phyloP scores from a whole-genome alignment of 2,329 filamentous ascomycete species.

The Myriangium duriaei region DNA sequence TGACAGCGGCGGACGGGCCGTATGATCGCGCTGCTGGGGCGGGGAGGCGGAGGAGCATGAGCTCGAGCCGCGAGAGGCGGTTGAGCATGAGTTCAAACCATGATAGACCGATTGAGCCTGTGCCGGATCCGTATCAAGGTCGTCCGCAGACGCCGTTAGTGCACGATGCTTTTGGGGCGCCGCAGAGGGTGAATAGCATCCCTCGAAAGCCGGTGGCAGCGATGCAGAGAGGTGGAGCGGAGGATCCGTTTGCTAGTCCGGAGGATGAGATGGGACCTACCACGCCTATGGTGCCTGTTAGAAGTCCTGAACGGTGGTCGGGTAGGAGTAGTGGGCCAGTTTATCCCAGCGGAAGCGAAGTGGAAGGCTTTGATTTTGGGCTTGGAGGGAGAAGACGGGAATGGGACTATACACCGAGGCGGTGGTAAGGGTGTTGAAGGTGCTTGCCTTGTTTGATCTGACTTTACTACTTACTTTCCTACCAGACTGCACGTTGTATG shows the following conservation, averaged over 20 bases:
- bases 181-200: conserved; percentile 5
- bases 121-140: conserved; percentile 4
- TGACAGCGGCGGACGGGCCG: conserved; percentile 5
- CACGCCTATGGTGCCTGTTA: conserved; percentile 10
- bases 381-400: background rate
- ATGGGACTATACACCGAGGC: too few relatives aligned
- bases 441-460: too few relatives aligned
- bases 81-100: background rate
- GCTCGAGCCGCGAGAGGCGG: background rate
- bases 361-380: conserved; percentile 12
- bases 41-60: background rate
- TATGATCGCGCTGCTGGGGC: conserved; percentile 6
- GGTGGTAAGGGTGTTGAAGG: conserved; percentile 4
- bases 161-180: conserved; percentile 2
- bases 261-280: background rate
- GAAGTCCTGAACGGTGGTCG: conserved; percentile 9
- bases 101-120: conserved; percentile 2
- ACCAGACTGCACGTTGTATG: too few relatives aligned
- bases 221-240: background rate
- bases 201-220: background rate
- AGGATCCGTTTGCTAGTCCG: background rate
- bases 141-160: conserved; percentile 5
- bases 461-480: too few relatives aligned
- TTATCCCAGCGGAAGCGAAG: conserved; percentile 10
- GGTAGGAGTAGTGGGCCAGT: conserved; percentile 8